These are phyloP conservation scores for Galerina marginata DNA, from an alignment of 768 basidiomycete species.

Conservation along the genomic window DNA sequence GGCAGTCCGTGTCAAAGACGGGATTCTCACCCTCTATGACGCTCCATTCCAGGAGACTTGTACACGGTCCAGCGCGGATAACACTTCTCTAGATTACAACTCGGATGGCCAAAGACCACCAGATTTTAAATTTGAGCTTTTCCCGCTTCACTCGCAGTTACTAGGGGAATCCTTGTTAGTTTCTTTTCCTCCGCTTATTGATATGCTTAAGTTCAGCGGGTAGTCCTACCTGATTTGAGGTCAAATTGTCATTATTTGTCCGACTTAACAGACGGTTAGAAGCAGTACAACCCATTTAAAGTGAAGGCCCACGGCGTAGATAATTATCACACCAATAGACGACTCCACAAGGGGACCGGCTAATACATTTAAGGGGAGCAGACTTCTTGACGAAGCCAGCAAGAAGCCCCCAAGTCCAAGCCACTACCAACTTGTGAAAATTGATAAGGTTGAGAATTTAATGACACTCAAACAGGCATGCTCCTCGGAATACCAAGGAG, in stretches of 20 bases:
- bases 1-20: constrained; percentile 44
- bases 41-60: constrained; percentile 82
- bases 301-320: constrained; percentile 41
- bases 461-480: constrained; percentile 82
- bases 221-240: constrained; percentile 86
- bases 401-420: constrained; percentile 50
- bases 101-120: constrained; percentile 64
- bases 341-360: constrained; percentile 33
- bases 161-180: constrained; percentile 90
- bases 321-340: constrained; percentile 57
- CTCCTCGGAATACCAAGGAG: constrained; percentile 77
- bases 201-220: constrained; percentile 90
- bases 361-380: constrained; percentile 55
- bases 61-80: constrained; percentile 73
- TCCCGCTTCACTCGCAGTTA: constrained; percentile 88
- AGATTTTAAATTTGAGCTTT: constrained; percentile 86
- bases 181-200: constrained; percentile 92
- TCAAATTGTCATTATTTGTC: constrained; percentile 50
- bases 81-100: constrained; percentile 83
- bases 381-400: constrained; percentile 32
- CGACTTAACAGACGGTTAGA: constrained; percentile 28
- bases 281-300: constrained; percentile 25
- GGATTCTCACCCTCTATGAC: constrained; percentile 82
- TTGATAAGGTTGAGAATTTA: constrained; percentile 51
- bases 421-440: constrained; percentile 33